Conservation (phyloP, 2,329 filamentous ascomycete species). For the Ophiostoma sp. region DNA sequence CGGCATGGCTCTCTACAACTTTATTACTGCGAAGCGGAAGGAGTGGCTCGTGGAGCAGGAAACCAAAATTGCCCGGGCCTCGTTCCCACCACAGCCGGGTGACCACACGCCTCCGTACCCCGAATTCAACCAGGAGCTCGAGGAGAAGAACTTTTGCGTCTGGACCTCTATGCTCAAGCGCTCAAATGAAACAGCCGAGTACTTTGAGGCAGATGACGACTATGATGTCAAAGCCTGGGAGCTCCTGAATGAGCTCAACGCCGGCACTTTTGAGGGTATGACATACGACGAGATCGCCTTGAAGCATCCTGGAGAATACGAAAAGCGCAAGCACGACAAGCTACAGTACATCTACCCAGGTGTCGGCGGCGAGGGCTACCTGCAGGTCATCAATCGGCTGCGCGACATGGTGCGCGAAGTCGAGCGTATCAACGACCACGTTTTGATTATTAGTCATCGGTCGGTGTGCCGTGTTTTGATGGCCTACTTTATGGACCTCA, state of each 20-base stretch:
- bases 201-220: conserved; percentile 85
- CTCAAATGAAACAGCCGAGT: conserved; percentile 78
- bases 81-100: conserved; percentile 84
- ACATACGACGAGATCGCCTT: conserved; percentile 85
- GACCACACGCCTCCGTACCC: conserved; percentile 95
- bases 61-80: conserved; percentile 67
- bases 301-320: conserved; percentile 76
- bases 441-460: conserved; percentile 86
- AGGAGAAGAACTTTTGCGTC: conserved; percentile 89
- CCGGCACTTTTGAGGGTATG: conserved; percentile 87
- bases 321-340: conserved; percentile 75
- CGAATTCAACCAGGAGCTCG: conserved; percentile 63
- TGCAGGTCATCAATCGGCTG: conserved; percentile 93
- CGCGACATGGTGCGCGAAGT: conserved; percentile 95
- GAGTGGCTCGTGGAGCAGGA: conserved; percentile 81
- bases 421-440: conserved; percentile 93
- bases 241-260: conserved; percentile 94
- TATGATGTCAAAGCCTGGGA: conserved; percentile 97
- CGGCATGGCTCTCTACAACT: conserved; percentile 70
- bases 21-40: conserved; percentile 74
- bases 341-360: conserved; percentile 95
- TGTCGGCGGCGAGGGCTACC: conserved; percentile 89
- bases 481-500: conserved; percentile 93
- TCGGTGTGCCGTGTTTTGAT: conserved; percentile 88
- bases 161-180: conserved; percentile 97